Evolutionary conservation across 192 early-diverging fungal species (phyloP).

Genomic region (Cladochytrium replicatum): DNA sequence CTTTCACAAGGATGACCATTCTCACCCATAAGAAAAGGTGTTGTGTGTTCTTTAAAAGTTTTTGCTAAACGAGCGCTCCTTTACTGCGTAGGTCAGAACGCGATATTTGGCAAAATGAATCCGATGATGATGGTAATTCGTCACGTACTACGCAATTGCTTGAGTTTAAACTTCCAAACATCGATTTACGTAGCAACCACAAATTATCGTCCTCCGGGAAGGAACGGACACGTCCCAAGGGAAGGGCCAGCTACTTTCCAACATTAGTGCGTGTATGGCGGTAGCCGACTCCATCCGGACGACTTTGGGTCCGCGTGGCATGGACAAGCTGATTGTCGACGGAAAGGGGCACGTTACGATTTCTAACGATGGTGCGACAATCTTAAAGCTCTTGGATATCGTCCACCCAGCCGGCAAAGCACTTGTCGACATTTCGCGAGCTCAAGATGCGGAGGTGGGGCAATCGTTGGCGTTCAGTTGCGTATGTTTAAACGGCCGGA

Average conservation of each 20-base stretch:
- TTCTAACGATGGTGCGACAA: slow-evolving; percentile 98
- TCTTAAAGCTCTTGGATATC: slow-evolving; percentile 94
- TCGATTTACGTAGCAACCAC: too few species aligned
- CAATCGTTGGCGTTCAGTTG: neutral
- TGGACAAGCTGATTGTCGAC: slow-evolving; percentile 99
- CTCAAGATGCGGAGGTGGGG: slow-evolving; percentile 96
- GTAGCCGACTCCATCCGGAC: slow-evolving; percentile 93
- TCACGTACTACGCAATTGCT: too few species aligned
- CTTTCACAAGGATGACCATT: too few species aligned
- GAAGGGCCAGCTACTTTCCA: slow-evolving; percentile 92
- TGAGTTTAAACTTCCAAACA: too few species aligned
- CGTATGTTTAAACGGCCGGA: neutral
- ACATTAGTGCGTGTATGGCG: slow-evolving; percentile 91
- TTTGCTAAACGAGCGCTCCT: too few species aligned
- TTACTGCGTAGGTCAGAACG: too few species aligned
- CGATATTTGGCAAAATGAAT: too few species aligned
- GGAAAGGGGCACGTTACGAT: slow-evolving; percentile 83
- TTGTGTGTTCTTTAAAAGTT: too few species aligned
- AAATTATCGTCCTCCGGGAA: slow-evolving; percentile 98
- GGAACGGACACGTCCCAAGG: slow-evolving; percentile 98
- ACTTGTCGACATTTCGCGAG: slow-evolving; percentile 92
- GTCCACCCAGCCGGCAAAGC: slow-evolving; percentile 98
- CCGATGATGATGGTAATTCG: too few species aligned
- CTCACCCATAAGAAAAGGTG: too few species aligned
- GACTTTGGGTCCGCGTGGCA: slow-evolving; percentile 93